These are phyloP conservation scores for Aspergillus sp. DNA, from an alignment of 2,329 filamentous ascomycete genomes.

Conservation along the genomic window DNA sequence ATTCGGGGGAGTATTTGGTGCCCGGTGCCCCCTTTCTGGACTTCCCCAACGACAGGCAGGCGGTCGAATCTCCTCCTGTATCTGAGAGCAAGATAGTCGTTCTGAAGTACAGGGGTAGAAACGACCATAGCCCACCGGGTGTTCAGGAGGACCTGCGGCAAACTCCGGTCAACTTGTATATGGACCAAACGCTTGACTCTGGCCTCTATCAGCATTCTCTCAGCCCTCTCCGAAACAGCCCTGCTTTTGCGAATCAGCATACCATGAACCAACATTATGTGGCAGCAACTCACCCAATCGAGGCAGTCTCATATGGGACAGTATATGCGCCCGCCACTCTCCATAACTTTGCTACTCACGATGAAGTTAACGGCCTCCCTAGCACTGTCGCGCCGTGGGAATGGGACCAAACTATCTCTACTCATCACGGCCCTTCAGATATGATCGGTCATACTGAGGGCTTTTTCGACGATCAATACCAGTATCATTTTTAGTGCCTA, in stretches of 20 bases:
- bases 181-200: too few species aligned
- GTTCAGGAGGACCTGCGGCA: not conserved
- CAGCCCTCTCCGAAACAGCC: too few species aligned
- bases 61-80: not conserved
- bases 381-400: not conserved
- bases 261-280: not conserved
- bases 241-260: not conserved
- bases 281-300: too few species aligned
- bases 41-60: conserved; percentile 11
- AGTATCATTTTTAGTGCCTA: not conserved
- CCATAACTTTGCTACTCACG: not conserved
- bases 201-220: too few species aligned
- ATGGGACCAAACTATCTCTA: not conserved
- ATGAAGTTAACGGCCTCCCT: not conserved
- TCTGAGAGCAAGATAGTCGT: conserved; percentile 11
- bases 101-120: conserved; percentile 9
- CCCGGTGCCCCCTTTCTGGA: conserved; percentile 17
- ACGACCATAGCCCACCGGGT: not conserved
- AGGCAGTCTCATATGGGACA: too few species aligned
- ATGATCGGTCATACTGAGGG: not conserved
- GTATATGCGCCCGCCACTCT: not conserved
- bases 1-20: conserved; percentile 11
- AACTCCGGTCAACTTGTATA: too few species aligned
- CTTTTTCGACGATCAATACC: not conserved
- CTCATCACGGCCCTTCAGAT: not conserved